Evolutionary conservation across 225 moss, liverwort and hornwort genomes (phyloP), one percentile per base, ranked within the genome.

Genomic region (Straminergon stramineum): DNA sequence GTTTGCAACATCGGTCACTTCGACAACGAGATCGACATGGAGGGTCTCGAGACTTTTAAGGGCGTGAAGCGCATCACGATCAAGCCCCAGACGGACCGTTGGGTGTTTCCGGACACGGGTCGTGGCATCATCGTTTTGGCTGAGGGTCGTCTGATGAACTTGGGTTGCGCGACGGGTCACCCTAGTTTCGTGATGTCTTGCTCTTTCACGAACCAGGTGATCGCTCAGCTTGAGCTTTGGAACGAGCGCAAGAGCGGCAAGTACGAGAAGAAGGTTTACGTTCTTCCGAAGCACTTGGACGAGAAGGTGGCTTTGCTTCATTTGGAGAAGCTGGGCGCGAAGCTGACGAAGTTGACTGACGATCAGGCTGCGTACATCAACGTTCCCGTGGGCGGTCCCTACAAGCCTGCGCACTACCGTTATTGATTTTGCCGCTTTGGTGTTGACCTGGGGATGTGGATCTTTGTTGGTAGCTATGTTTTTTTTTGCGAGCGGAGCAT

Each of bases 241-340:
- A 98, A 96, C 68, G 98, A 98, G 95, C 93, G 97, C 31, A 97
- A 96, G 90, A 95, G 96, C n/a, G 96, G 96, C 2, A 98, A 97
- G 91, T 98, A 98, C 81, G 95, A 98, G 97, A 98, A 98, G 97
- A 98, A 98, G 93, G 98, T 98, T 55, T 98, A 98, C 84, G 98
- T 98, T 79, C 91, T 98, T 78, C 98, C 97, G 14, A 98, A 98
- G 95, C 98, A 98, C 86, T 88, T 98, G 82, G 98, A 98, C 89
- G 98, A 98, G 93, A 98, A 98, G 93, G 98, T 98, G 24, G 98
- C 98, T 27, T 69, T 89, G 45, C 91, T 98, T 64, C 98, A 98
- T 81, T 76, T 98, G 86, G 95, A 90, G 63, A 98, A 98, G 93
- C 43, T 98, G 21, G 98, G 97, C 55, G 98, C 97, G 35, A 94